These are phyloP conservation scores for Tylopilus rubrobrunneus DNA, from an alignment of 768 basidiomycete genomes.

Conservation along the genomic window DNA sequence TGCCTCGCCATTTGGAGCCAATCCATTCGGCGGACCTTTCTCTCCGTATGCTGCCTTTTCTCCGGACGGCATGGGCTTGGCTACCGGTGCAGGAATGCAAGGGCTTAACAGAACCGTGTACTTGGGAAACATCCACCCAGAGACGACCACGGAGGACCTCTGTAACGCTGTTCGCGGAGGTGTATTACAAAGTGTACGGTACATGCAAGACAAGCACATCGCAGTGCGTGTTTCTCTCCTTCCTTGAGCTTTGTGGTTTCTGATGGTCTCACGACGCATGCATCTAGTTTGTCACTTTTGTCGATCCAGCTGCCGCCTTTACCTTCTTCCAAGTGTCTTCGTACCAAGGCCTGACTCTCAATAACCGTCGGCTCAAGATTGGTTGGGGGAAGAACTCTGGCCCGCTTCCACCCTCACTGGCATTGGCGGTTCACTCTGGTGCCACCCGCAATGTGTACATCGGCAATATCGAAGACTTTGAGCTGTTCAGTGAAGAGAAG, in stretches of 20 bases:
- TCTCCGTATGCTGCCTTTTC: constrained; percentile 52
- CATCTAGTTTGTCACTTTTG: constrained; percentile 87
- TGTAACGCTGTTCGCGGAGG: constrained; percentile 98
- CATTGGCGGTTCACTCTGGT: constrained; percentile 86
- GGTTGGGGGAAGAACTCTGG: constrained; percentile 98
- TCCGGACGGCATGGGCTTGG: constrained; percentile 37
- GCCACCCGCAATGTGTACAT: constrained; percentile 97
- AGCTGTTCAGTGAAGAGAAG: constrained; percentile 83
- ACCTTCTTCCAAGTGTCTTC: constrained; percentile 93
- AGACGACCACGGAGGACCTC: constrained; percentile 90
- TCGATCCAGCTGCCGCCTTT: constrained; percentile 89
- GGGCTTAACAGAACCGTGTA: constrained; percentile 91
- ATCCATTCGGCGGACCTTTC: constrained; percentile 35
- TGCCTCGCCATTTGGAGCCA: constrained; percentile 29
- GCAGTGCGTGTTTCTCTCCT: constrained; percentile 54
- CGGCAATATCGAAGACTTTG: constrained; percentile 94
- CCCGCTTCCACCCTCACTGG: constrained; percentile 76
- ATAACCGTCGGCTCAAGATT: constrained; percentile 91
- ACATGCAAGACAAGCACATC: constrained; percentile 97
- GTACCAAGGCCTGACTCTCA: constrained; percentile 84
- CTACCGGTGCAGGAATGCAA: constrained; percentile 35
- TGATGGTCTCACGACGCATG: background rate
- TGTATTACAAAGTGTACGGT: constrained; percentile 89
- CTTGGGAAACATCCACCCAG: constrained; percentile 94
- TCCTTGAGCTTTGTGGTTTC: constrained; percentile 3